These are phyloP conservation scores for Solanum dulcamara DNA, from an alignment of 257 asterid species.

Conservation along the genomic window DNA sequence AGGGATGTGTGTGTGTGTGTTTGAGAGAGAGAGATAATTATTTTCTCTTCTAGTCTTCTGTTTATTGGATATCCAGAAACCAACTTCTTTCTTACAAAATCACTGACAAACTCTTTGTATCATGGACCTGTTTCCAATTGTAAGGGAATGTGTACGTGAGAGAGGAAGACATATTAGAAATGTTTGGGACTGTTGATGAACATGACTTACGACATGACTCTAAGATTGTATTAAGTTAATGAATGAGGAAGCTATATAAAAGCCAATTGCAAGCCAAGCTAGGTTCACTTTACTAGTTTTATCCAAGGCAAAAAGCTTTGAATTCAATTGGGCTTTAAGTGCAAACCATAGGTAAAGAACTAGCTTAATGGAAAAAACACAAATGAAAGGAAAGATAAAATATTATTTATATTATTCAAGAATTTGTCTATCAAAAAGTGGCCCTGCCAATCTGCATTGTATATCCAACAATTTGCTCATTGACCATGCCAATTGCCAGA, in stretches of 20 bases:
- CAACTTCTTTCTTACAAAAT: background rate
- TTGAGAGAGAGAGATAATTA: background rate
- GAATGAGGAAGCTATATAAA: background rate
- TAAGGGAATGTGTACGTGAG: background rate
- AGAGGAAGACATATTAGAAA: background rate
- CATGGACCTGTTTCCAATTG: background rate
- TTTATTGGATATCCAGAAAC: background rate
- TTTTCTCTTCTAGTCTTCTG: background rate
- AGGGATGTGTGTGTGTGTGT: background rate
- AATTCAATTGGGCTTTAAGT: background rate
- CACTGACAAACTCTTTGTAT: background rate
- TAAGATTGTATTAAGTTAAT: background rate
- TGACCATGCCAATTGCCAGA: background rate
- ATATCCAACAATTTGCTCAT: background rate
- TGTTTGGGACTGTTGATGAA: background rate
- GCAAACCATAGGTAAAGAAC: background rate
- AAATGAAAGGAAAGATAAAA: background rate
- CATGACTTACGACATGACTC: background rate
- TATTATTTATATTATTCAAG: background rate
- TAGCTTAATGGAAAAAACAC: background rate
- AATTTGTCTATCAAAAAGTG: background rate
- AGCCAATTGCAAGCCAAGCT: background rate
- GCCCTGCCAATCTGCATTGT: background rate
- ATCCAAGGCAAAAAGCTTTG: background rate
- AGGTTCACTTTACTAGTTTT: background rate